These are phyloP conservation scores for Phytophthora quininea DNA, from an alignment of 352 stramenopile genomes.

Conservation along the genomic window DNA sequence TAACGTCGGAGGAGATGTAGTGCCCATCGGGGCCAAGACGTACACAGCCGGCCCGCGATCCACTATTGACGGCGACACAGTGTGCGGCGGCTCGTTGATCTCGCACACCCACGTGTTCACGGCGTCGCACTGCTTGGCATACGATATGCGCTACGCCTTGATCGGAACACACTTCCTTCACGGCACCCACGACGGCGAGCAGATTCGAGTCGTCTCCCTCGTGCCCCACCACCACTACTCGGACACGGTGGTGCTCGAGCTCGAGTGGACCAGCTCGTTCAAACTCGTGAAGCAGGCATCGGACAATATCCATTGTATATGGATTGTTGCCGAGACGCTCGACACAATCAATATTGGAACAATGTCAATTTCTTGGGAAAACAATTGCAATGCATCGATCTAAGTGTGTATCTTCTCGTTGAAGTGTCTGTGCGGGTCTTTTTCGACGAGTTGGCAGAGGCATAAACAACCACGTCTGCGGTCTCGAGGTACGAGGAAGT, in stretches of 20 bases:
- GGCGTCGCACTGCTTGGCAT: not conserved
- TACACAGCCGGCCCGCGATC: conserved; percentile 29
- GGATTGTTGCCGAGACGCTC: no score
- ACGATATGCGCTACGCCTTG: conserved; percentile 1
- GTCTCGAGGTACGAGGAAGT: no score
- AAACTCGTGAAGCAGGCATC: conserved; percentile 32
- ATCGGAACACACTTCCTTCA: conserved; percentile 22
- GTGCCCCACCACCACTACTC: conserved; percentile 12
- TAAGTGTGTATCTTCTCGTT: no score
- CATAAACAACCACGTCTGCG: no score
- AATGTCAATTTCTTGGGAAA: no score
- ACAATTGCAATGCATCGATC: no score
- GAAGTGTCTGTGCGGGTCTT: no score
- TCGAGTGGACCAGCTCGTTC: conserved; percentile 35
- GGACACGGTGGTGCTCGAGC: conserved; percentile 35
- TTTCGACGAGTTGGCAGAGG: no score
- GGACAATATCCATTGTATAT: no score
- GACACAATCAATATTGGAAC: no score
- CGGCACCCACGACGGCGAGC: conserved; percentile 22
- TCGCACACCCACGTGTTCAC: conserved; percentile 17
- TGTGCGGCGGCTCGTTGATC: conserved; percentile 10
- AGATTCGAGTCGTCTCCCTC: conserved; percentile 9
- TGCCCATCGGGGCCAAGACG: conserved; percentile 39
- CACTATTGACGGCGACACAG: conserved; percentile 6
- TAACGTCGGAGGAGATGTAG: conserved; percentile 41